Conservation (phyloP, 805 yeast species). For the Nakazawaea wyomingensis region DNA sequence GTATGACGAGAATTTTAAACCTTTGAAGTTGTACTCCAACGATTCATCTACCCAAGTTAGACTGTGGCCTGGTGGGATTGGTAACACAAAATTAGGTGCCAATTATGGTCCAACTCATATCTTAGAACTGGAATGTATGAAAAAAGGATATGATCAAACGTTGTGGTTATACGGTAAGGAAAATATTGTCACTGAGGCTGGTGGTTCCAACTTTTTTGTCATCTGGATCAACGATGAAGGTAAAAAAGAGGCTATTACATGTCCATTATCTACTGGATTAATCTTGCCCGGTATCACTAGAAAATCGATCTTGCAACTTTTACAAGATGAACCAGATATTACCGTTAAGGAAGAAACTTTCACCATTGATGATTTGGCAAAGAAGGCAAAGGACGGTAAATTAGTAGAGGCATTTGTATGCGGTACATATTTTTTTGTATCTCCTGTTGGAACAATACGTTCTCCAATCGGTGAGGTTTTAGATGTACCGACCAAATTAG, state of each 20-base stretch:
- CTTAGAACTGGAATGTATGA: slow-evolving; percentile 40
- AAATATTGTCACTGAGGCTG: slow-evolving; percentile 49
- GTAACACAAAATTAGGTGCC: slow-evolving; percentile 49
- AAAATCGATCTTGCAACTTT: slow-evolving; percentile 41
- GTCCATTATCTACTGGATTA: slow-evolving; percentile 45
- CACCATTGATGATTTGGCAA: slow-evolving; percentile 41
- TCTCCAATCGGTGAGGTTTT: slow-evolving; percentile 40
- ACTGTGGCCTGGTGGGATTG: slow-evolving; percentile 57
- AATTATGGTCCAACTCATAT: slow-evolving; percentile 49
- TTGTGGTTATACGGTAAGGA: slow-evolving; percentile 50
- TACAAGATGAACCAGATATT: slow-evolving; percentile 30
- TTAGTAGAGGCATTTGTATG: slow-evolving; percentile 49
- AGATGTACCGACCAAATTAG: slow-evolving; percentile 34
- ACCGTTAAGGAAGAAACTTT: slow-evolving; percentile 36
- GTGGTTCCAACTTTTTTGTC: slow-evolving; percentile 49
- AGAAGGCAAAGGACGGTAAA: slow-evolving; percentile 40
- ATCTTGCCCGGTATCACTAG: slow-evolving; percentile 51
- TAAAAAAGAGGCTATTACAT: slow-evolving; percentile 43
- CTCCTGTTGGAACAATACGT: slow-evolving; percentile 37
- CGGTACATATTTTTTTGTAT: slow-evolving; percentile 50
- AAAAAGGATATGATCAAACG: slow-evolving; percentile 44
- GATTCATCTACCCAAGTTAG: slow-evolving; percentile 47
- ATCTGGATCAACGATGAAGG: slow-evolving; percentile 38
- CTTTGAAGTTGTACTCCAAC: slow-evolving; percentile 36
- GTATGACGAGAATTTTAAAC: slow-evolving; percentile 33